A percentile compares a stretch with the other conserved stretches of the same genome.
phyloP scores from a whole-genome alignment of 2,329 filamentous ascomycete species.

The Colletotrichum navitas region DNA sequence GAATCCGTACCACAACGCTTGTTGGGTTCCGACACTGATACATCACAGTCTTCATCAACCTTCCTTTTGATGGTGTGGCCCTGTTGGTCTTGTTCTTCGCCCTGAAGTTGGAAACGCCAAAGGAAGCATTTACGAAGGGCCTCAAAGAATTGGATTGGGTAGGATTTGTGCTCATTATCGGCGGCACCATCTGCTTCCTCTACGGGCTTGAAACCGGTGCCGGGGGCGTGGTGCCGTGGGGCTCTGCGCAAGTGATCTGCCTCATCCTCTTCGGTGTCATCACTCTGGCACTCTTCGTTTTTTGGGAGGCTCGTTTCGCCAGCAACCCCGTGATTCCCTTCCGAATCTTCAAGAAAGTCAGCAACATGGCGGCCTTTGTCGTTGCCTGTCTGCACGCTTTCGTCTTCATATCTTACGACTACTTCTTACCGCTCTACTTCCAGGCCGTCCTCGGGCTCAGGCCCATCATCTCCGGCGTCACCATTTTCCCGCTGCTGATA shows the following conservation, averaged over 20 bases:
- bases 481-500: constrained; percentile 65
- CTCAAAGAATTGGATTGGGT: constrained; percentile 64
- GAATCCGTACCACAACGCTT: constrained; percentile 10
- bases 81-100: constrained; percentile 48
- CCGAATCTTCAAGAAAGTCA: constrained; percentile 61
- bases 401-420: constrained; percentile 68
- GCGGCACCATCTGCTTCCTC: constrained; percentile 69
- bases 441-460: constrained; percentile 67
- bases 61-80: constrained; percentile 55
- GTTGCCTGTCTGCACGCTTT: constrained; percentile 52
- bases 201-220: constrained; percentile 72
- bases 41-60: constrained; percentile 57
- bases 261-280: constrained; percentile 64
- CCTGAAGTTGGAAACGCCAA: constrained; percentile 68
- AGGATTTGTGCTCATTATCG: constrained; percentile 68
- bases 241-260: constrained; percentile 64
- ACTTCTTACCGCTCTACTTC: constrained; percentile 72
- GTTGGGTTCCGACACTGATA: constrained; percentile 4
- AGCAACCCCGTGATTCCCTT: constrained; percentile 70
- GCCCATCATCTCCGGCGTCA: constrained; percentile 62
- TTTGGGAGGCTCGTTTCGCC: constrained; percentile 67
- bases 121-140: constrained; percentile 65
- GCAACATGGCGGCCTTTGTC: constrained; percentile 63
- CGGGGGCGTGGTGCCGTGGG: constrained; percentile 63
- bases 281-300: constrained; percentile 58